These are phyloP conservation scores for Botrytis tulipae DNA, from an alignment of 2,329 filamentous ascomycete genomes.

Conservation along the genomic window DNA sequence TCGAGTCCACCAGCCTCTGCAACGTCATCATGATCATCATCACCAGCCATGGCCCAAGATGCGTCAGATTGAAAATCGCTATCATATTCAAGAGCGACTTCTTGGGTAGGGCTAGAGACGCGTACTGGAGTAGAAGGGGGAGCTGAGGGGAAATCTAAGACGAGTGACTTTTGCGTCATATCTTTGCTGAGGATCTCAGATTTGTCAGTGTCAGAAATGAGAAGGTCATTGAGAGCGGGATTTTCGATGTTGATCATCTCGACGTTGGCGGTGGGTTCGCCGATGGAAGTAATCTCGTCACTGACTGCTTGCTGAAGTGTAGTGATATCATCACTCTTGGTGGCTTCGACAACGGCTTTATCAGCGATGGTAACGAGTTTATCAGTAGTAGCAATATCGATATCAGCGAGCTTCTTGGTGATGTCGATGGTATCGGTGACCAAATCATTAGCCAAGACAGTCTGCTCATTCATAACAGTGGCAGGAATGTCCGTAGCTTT, in stretches of 20 bases:
- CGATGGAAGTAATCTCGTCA: background rate
- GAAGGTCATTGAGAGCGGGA: background rate
- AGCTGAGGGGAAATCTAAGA: fast-evolving
- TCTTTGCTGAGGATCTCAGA: background rate
- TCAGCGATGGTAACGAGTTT: fast-evolving
- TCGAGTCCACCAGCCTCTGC: background rate
- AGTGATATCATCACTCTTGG: fast-evolving
- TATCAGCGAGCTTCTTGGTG: background rate
- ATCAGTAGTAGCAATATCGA: background rate
- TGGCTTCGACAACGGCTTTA: background rate
- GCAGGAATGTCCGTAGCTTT: background rate
- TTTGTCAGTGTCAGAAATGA: background rate
- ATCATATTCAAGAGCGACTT: background rate
- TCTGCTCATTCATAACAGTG: background rate
- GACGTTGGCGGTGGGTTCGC: background rate
- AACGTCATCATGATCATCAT: background rate
- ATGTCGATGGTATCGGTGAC: background rate
- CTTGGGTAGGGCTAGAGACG: fast-evolving
- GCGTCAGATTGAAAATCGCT: background rate
- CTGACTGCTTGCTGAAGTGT: background rate
- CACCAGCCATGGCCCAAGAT: background rate
- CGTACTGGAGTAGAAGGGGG: background rate
- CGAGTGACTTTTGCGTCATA: background rate
- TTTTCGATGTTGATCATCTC: background rate
- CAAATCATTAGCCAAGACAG: background rate